A percentile compares a stretch with the other conserved stretches of the same genome.
Evolutionary conservation across 306 rosid genomes (phyloP).

Genomic region (Clitoria ternatea): DNA sequence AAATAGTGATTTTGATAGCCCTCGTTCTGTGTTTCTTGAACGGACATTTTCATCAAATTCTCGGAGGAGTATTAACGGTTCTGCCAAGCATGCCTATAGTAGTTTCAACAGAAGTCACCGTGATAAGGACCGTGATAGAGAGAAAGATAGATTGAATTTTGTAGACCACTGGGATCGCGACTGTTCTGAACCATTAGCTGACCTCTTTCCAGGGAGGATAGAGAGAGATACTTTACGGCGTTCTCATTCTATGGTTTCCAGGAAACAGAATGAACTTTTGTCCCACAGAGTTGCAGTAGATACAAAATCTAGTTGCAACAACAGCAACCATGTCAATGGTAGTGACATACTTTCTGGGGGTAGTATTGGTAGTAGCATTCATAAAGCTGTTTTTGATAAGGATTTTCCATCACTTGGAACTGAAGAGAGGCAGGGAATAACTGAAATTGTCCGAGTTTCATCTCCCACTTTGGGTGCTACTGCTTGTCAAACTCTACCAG

Average conservation of each 20-base stretch:
- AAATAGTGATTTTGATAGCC: slow-evolving; percentile 61
- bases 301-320: slow-evolving; percentile 43
- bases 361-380: slow-evolving; percentile 50
- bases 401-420: slow-evolving; percentile 95
- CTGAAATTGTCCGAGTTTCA: slow-evolving; percentile 77
- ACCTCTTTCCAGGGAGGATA: slow-evolving; percentile 51
- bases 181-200: slow-evolving; percentile 61
- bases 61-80: slow-evolving; percentile 74
- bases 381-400: slow-evolving; percentile 82
- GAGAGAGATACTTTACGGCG: slow-evolving; percentile 82
- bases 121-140: slow-evolving; percentile 95
- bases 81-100: slow-evolving; percentile 94
- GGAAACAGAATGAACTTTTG: slow-evolving; percentile 62
- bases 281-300: slow-evolving; percentile 51
- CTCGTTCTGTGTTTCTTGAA: slow-evolving; percentile 75
- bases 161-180: slow-evolving; percentile 80
- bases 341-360: slow-evolving; percentile 61
- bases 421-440: slow-evolving; percentile 69
- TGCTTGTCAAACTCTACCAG: slow-evolving; percentile 75
- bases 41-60: slow-evolving; percentile 80
- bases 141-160: slow-evolving; percentile 69
- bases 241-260: slow-evolving; percentile 80
- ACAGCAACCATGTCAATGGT: slow-evolving; percentile 43
- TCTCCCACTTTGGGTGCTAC: slow-evolving; percentile 80
- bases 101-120: slow-evolving; percentile 90